Evolutionary conservation across 75 land plant species (phyloP), one percentile per base, ranked within the genome.

Genomic region (Chamaecyparis obtusa): DNA sequence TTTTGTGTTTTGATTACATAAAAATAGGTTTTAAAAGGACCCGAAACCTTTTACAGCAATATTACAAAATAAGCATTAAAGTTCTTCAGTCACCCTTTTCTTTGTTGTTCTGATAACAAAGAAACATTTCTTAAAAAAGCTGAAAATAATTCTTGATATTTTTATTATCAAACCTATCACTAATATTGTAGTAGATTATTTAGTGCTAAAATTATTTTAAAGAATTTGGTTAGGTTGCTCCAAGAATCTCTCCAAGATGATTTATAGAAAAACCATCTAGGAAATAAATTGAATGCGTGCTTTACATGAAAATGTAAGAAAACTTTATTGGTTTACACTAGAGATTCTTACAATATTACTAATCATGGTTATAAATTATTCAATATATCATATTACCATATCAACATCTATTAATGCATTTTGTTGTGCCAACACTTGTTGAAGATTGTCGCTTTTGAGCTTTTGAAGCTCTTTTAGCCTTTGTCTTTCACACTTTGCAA

Each of bases 331-430:
- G 37, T 14, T 36, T 32, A 4, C 17, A 2, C 78, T 14, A 4
- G 19, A 75, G 4, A 2, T 75, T n/a, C n/a, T n/a, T n/a, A n/a
- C 39, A 35, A 33, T 36, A 35, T 16, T 2, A 35, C 1, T 21
- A 21, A 39, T 43, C 24, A 0, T 2, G n/a, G 1, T 24, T 79
- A 79, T 0, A 1, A 80, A 80, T 48, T 36, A 71, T 24, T 39
- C 2, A 86, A 54, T 37, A 19, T 24, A 75, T 27, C 30, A 83
- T 13, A 48, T 49, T 83, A 97, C 99, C 99, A 97, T 98, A 60
- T 98, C 99, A 27, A 96, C 97, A 88, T 98, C 95, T 85, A 97
- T 93, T 14, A 92, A 84, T 88, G 97, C 95, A 93, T 98, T 98
- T 89, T 98, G 99, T 27, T 89, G 89, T 84, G 92, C 88, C 77